Evolutionary conservation across 139 green algal genomes (phyloP).

Genomic region (Haematococcus sp.): DNA sequence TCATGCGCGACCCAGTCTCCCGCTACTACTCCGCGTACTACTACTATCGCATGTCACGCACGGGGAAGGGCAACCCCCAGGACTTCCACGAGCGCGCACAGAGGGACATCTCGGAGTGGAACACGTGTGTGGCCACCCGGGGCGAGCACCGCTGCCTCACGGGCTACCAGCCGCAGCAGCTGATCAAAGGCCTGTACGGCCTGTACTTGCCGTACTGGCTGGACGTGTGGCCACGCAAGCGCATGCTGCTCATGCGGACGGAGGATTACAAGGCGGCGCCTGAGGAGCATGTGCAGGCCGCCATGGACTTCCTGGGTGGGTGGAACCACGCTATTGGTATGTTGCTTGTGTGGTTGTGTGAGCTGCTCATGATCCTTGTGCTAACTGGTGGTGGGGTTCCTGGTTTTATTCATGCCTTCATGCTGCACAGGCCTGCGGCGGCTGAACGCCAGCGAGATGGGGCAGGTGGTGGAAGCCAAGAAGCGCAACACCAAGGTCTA

Average conservation of each 20-base stretch:
- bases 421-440: no score
- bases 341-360: no score
- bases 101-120: slow-evolving; percentile 24
- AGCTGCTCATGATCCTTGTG: no score
- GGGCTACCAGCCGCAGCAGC: slow-evolving; percentile 44
- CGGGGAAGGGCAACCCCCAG: neutral
- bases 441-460: no score
- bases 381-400: no score
- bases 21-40: slow-evolving; percentile 48
- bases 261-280: slow-evolving; percentile 53
- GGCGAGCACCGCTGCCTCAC: slow-evolving; percentile 3
- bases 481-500: slow-evolving; percentile 17
- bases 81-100: slow-evolving; percentile 31
- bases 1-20: slow-evolving; percentile 47
- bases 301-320: slow-evolving; percentile 6
- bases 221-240: slow-evolving; percentile 33
- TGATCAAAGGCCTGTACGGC: slow-evolving; percentile 55
- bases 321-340: no score
- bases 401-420: no score
- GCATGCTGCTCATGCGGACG: slow-evolving; percentile 49
- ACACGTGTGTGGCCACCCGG: slow-evolving; percentile 1
- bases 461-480: no score
- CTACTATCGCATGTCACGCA: slow-evolving; percentile 34
- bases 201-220: slow-evolving; percentile 50
- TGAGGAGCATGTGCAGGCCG: slow-evolving; percentile 32